These are phyloP conservation scores for Heracleum sosnowskyi DNA, from an alignment of 129 eudicot species.

Conservation along the genomic window DNA sequence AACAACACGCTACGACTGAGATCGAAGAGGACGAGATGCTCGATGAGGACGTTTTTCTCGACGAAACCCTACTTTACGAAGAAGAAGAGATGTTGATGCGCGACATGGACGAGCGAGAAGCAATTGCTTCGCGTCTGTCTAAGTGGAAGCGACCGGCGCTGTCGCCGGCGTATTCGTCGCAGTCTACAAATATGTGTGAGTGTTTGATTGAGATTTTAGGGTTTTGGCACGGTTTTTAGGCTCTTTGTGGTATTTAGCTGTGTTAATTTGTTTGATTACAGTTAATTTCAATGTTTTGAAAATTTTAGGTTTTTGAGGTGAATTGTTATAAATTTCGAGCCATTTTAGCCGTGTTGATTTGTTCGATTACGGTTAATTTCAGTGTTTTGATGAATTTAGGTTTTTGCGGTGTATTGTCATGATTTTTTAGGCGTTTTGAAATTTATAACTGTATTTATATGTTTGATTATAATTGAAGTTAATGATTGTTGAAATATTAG, in stretches of 20 bases:
- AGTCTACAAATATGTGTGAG: slow-evolving; percentile 51
- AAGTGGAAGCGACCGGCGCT: slow-evolving; percentile 84
- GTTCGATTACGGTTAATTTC: too few relatives aligned
- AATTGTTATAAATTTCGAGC: too few relatives aligned
- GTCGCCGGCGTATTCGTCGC: slow-evolving; percentile 30
- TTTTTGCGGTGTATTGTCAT: not conserved
- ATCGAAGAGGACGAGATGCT: slow-evolving; percentile 62
- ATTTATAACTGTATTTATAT: not conserved
- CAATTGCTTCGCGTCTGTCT: slow-evolving; percentile 46
- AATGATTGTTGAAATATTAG: too few relatives aligned
- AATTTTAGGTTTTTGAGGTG: too few relatives aligned
- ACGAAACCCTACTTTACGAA: slow-evolving; percentile 45
- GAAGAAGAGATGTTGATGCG: slow-evolving; percentile 57
- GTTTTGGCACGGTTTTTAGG: not conserved
- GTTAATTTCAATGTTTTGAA: not conserved
- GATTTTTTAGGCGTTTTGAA: not conserved
- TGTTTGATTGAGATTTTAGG: not conserved
- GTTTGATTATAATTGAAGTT: too few relatives aligned
- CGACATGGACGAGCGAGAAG: slow-evolving; percentile 55
- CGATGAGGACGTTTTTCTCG: slow-evolving; percentile 77
- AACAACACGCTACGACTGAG: slow-evolving; percentile 29
- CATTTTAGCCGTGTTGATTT: too few relatives aligned
- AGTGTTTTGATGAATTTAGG: not conserved
- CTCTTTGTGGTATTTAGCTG: too few relatives aligned
- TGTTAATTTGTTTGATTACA: not conserved